These are phyloP conservation scores for Phoenix roebelenii DNA, from an alignment of 176 grass and related monocot species.

Conservation along the genomic window DNA sequence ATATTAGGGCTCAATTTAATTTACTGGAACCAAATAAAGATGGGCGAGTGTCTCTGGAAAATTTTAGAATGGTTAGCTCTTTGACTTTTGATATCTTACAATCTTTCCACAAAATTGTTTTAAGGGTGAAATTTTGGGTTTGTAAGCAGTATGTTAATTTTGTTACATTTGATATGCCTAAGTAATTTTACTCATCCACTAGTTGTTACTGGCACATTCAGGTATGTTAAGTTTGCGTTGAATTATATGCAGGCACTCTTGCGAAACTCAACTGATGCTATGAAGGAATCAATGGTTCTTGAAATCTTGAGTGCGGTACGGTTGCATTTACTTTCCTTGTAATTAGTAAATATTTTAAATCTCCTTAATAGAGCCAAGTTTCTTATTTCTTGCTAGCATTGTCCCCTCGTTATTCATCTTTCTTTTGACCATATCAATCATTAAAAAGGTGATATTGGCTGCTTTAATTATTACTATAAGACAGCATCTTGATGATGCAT, in stretches of 20 bases:
- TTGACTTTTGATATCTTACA: slow-evolving; percentile 10
- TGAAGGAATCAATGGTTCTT: slow-evolving; percentile 24
- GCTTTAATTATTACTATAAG: no score
- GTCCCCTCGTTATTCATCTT: no score
- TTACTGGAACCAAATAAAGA: slow-evolving; percentile 72
- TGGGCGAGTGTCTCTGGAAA: slow-evolving; percentile 62
- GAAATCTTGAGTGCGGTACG: slow-evolving; percentile 40
- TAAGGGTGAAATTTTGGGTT: no score
- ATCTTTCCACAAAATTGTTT: slow-evolving; percentile 10
- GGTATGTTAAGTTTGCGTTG: background rate
- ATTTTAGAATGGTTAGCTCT: slow-evolving; percentile 62
- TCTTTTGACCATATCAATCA: no score
- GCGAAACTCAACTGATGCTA: slow-evolving; percentile 14
- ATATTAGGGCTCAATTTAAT: slow-evolving; percentile 76
- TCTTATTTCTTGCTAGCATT: no score
- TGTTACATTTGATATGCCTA: no score
- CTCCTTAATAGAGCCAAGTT: no score
- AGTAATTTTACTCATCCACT: background rate
- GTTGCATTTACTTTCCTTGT: slow-evolving; percentile 5
- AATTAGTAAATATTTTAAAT: no score
- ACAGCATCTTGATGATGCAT: no score
- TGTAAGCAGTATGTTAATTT: no score
- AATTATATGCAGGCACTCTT: slow-evolving; percentile 13
- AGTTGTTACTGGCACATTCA: background rate
- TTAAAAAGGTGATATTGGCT: no score